phyloP scores from a whole-genome alignment of 2,329 filamentous ascomycete species.

The Colletotrichum phormii region DNA sequence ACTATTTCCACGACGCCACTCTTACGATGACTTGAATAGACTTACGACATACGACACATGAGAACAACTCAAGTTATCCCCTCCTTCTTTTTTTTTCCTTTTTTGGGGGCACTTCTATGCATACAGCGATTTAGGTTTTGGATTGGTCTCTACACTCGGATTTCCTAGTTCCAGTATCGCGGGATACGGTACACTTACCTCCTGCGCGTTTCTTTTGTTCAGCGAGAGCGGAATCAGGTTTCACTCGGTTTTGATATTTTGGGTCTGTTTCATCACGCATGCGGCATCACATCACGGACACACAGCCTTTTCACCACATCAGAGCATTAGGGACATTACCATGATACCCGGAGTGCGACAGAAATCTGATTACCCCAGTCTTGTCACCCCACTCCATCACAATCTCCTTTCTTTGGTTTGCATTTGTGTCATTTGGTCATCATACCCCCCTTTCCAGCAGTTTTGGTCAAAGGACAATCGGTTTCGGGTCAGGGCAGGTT shows the following conservation, averaged over 20 bases:
- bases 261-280: background rate
- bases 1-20: background rate
- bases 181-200: background rate
- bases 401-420: slow-evolving; percentile 22
- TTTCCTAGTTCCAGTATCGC: background rate
- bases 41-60: background rate
- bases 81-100: background rate
- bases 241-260: background rate
- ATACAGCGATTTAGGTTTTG: slow-evolving; percentile 29
- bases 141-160: background rate
- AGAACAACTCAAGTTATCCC: background rate
- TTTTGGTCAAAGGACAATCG: background rate
- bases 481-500: slow-evolving; percentile 1
- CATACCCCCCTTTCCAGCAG: slow-evolving; percentile 27
- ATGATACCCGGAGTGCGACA: slow-evolving; percentile 40
- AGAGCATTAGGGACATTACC: slow-evolving; percentile 38
- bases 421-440: slow-evolving; percentile 6
- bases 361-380: slow-evolving; percentile 37
- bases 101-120: slow-evolving; percentile 10
- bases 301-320: slow-evolving; percentile 27
- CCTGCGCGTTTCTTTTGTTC: background rate
- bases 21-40: background rate
- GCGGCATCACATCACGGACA: slow-evolving; percentile 32
- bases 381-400: slow-evolving; percentile 37
- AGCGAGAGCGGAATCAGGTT: background rate